Evolutionary conservation across 148 eudicot species (phyloP).

Genomic region (Rhododendron ovatum): DNA sequence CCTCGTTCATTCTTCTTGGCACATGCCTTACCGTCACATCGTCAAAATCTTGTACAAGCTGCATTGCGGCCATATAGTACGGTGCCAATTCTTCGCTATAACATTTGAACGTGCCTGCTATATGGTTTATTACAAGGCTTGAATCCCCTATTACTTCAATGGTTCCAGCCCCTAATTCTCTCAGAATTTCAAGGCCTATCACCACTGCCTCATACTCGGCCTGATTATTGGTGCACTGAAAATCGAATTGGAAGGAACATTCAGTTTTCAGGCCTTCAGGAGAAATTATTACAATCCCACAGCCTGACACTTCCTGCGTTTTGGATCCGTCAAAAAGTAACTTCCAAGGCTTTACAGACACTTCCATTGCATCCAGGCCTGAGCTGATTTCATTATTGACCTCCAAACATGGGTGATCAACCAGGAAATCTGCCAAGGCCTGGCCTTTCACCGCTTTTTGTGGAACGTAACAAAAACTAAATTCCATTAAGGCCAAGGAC

Average conservation of each 20-base stretch:
- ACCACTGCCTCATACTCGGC: not conserved
- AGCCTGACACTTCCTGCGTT: not conserved
- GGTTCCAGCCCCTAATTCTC: not conserved
- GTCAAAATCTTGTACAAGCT: not conserved
- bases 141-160: not conserved
- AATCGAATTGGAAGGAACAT: not conserved
- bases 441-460: not conserved
- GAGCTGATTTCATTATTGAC: not conserved
- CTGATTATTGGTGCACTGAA: not conserved
- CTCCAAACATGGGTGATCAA: not conserved
- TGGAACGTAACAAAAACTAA: not conserved
- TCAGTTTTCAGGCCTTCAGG: not conserved
- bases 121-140: not conserved
- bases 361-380: not conserved
- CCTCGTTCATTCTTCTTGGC: not conserved
- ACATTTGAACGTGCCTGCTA: not conserved
- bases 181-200: not conserved
- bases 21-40: not conserved
- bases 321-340: not conserved
- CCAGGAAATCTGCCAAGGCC: not conserved
- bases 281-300: not conserved
- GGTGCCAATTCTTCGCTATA: not conserved
- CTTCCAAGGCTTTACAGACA: not conserved
- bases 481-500: not conserved
- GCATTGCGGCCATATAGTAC: not conserved